These are phyloP conservation scores for Lipomyces mesembrius DNA, from an alignment of 805 yeast genomes.

Conservation along the genomic window DNA sequence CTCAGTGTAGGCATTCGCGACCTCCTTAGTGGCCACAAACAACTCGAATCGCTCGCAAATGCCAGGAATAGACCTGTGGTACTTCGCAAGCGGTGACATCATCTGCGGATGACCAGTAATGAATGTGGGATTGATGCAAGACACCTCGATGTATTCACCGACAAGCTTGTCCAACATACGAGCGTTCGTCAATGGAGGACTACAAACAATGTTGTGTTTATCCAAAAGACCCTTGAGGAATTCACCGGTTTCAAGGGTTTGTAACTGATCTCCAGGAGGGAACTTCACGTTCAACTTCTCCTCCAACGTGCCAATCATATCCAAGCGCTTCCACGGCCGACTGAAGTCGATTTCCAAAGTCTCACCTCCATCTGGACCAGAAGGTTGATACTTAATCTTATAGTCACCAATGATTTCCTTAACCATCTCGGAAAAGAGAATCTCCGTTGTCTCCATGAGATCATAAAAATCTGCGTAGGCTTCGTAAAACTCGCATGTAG, in stretches of 20 bases:
- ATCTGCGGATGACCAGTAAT: slow-evolving; percentile 98
- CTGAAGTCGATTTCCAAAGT: slow-evolving; percentile 81
- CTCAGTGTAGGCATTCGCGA: slow-evolving; percentile 97
- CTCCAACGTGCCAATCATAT: slow-evolving; percentile 96
- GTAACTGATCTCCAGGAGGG: slow-evolving; percentile 95
- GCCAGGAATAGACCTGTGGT: slow-evolving; percentile 89
- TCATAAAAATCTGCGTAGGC: slow-evolving; percentile 97
- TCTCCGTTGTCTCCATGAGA: slow-evolving; percentile 77
- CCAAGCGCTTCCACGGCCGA: slow-evolving; percentile 98
- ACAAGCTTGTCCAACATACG: slow-evolving; percentile 98
- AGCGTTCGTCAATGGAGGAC: slow-evolving; percentile 93
- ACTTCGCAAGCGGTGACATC: slow-evolving; percentile 99
- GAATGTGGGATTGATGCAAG: slow-evolving; percentile 94
- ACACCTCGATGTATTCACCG: slow-evolving; percentile 89
- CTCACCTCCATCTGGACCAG: slow-evolving; percentile 74
- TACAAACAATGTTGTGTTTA: slow-evolving; percentile 82
- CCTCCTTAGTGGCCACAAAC: slow-evolving; percentile 97
- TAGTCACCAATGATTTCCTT: slow-evolving; percentile 91
- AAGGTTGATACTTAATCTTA: slow-evolving; percentile 86
- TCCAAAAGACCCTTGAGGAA: slow-evolving; percentile 81
- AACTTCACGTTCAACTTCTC: slow-evolving; percentile 81
- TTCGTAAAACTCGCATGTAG: slow-evolving; percentile 97
- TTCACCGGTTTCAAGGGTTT: slow-evolving; percentile 89
- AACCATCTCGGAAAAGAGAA: slow-evolving; percentile 95
- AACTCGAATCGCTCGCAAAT: slow-evolving; percentile 98